Percentiles rank a stretch among this genome's conserved stretches.
Conservation (phyloP, 1,284 basidiomycete species). For the Irpex sp. region DNA sequence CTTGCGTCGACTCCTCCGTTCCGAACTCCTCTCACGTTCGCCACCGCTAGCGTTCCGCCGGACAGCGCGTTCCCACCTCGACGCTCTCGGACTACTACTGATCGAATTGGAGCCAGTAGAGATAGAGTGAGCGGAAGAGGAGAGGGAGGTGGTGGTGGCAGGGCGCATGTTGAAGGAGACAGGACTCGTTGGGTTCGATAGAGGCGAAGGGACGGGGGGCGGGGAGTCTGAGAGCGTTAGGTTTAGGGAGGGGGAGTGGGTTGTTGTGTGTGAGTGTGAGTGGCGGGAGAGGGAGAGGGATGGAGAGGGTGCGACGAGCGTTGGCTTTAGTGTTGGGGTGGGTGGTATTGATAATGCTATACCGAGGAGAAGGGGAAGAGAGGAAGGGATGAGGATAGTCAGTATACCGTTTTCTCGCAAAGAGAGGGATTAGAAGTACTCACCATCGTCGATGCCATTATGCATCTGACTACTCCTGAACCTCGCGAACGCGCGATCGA, state of each 20-base stretch:
- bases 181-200: constrained; percentile 14
- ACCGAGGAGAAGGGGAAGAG: too few relatives aligned
- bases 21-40: background rate
- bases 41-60: background rate
- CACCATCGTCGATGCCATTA: too few relatives aligned
- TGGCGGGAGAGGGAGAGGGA: background rate
- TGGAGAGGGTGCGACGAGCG: background rate
- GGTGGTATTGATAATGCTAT: too few relatives aligned
- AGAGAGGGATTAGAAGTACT: too few relatives aligned
- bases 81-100: background rate
- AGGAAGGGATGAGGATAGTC: too few relatives aligned
- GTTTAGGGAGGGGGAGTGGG: background rate
- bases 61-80: background rate
- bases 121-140: background rate
- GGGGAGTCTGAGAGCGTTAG: background rate
- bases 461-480: too few relatives aligned
- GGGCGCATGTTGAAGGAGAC: constrained; percentile 14
- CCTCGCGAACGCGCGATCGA: too few relatives aligned
- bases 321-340: too few relatives aligned
- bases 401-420: too few relatives aligned
- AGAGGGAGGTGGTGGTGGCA: background rate
- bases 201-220: constrained; percentile 8
- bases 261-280: constrained; percentile 7
- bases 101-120: constrained; percentile 2
- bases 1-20: background rate